phyloP scores from a whole-genome alignment of 495 filamentous ascomycete species.

The Penicillium taxi region DNA sequence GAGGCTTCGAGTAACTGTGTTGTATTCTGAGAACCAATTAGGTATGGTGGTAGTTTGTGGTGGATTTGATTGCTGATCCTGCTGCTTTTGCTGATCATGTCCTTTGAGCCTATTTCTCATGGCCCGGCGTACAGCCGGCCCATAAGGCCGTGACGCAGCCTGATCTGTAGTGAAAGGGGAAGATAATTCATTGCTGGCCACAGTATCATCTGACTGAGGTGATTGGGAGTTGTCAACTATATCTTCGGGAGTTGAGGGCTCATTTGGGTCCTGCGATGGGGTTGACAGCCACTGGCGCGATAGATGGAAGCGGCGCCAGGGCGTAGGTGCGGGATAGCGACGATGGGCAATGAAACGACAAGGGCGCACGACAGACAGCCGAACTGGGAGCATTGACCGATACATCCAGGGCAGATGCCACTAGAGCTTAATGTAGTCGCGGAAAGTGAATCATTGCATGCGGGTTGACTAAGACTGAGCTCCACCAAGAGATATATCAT shows the following conservation, averaged over 20 bases:
- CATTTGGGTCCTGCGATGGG: constrained; percentile 26
- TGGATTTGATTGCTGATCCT: constrained; percentile 6
- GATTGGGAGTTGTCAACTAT: constrained; percentile 19
- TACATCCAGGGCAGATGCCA: constrained; percentile 35
- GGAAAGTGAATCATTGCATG: constrained; percentile 9
- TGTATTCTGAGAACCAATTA: constrained; percentile 34
- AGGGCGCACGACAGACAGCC: constrained; percentile 32
- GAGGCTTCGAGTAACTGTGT: constrained; percentile 20
- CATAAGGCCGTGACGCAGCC: constrained; percentile 26
- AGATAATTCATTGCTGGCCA: constrained; percentile 8
- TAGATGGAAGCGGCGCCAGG: constrained; percentile 31
- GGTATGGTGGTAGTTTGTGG: constrained; percentile 28
- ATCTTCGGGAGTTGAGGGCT: constrained; percentile 15
- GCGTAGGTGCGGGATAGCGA: constrained; percentile 28
- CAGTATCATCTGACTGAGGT: constrained; percentile 14
- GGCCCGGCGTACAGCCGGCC: constrained; percentile 33
- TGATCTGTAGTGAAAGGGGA: constrained; percentile 10
- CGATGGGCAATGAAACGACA: constrained; percentile 40
- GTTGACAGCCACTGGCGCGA: constrained; percentile 30
- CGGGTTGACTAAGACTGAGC: constrained; percentile 1
- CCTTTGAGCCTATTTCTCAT: constrained; percentile 27
- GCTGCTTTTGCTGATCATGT: constrained; percentile 12
- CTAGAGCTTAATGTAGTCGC: constrained; percentile 19
- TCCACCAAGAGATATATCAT: constrained; percentile 6
- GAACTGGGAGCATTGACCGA: constrained; percentile 33